Base-by-base conservation (phyloP, 352 stramenopile species). In the Phytophthora agathidicida region DNA sequence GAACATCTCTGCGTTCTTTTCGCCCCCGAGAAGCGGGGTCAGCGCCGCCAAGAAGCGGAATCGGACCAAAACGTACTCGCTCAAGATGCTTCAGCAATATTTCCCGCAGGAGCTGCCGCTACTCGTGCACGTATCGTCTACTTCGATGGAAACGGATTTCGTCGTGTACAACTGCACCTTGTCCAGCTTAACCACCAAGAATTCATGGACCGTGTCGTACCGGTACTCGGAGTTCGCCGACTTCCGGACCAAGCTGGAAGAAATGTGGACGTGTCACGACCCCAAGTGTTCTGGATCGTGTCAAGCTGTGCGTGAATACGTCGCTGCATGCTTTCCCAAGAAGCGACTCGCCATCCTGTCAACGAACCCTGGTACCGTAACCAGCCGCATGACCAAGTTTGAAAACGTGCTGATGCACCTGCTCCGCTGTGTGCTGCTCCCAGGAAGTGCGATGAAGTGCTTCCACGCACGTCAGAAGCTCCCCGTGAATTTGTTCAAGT, bases 391-490 rank as follows among this genome's bases (percentile, higher is more conserved):
- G 50, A 56, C 54, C 26, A 86, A 87, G 48, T 68, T 88, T 19
- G 75, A 90, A 62, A 82, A 75, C 41, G 70, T 90, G 47, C 64
- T 91, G 54, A 60, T 83, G 51, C 75, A 91, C 46, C 60, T 89
- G 35, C 65, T 91, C 24, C 81, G 81, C 3, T 86, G 76, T 47
- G 70, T 85, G n/a, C 48, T 91, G 27, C 67, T 88, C 6, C 77
- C 79, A 7, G 78, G 81, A 0, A 89, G 75, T 41, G 77, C 81
- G 23, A 91, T 91, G 81, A 88, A 83, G 63, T 91, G 81, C 38
- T 57, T 73, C 33, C 58, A 68, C 20, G 78, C 78, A 6, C 78
- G 81, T 22, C 74, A 72, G 28, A 54, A 67, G 3, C 68, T 91
- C 7, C 75, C 81, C 3, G 44, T n/a, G 13, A 68, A 83, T 36